Base-by-base conservation (phyloP, 495 filamentous ascomycete species). In the Tuber umbilicatum region DNA sequence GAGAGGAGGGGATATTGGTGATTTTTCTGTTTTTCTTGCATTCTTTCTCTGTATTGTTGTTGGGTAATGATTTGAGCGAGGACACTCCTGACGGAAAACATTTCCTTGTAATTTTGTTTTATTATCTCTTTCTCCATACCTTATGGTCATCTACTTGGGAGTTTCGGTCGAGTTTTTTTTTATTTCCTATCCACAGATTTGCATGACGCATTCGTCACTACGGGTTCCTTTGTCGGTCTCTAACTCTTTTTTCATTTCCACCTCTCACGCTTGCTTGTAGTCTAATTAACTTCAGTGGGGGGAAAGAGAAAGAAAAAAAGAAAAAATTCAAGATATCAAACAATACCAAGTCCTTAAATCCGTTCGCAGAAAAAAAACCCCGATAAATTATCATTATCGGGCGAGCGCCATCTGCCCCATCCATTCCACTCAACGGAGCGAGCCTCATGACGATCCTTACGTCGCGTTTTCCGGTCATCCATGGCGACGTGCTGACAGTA, bases 1-100 rank as follows among this genome's bases (percentile, higher is more conserved):
- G 77, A 79, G 69, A 78, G 78, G 42, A 74, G 77, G 23, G 76
- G 77, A 45, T 79, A 79, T 72, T 79, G 72, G 76, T 79, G 78
- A 70, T 72, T 69, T 60, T 64, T 19, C 12, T 60, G n/a, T 31
- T 16, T 35, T 0, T 64, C 27, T 64, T 35, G 17, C 27, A 27
- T 6, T 31, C 31, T 19, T 64, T 35, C 5, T 17, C 27, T 17
- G 2, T 64, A 64, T 64, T 64, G 9, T 27, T 9, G 47, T 17
- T 16, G 55, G 55, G 55, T 60, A 60, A 60, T 60, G n/a, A n/a
- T 10, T 5, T 31, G 27, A 31, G 6, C 55, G 55, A 31, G n/a
- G 9, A 64, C 55, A 35, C 27, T 64, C 55, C 55, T 64, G 27
- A 64, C 55, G 55, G 55, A 64, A 64, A 35, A 35, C 55, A 27